These are phyloP conservation scores for Fusarium euwallaceae DNA, from an alignment of 2,329 filamentous ascomycete species.

Conservation along the genomic window DNA sequence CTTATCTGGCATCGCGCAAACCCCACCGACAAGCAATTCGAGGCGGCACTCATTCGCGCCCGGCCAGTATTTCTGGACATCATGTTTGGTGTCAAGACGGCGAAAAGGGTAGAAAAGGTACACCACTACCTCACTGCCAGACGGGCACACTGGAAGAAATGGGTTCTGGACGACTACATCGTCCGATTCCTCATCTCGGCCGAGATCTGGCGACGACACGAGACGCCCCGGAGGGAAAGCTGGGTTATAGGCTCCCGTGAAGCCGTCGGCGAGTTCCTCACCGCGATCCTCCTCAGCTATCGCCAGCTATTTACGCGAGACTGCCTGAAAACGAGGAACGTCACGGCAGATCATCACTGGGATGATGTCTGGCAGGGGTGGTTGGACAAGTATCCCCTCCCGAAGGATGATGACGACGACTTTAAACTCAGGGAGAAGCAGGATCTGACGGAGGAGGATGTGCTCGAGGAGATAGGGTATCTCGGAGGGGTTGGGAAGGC, in stretches of 20 bases:
- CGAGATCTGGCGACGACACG: slow-evolving; percentile 45
- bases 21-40: slow-evolving; percentile 11
- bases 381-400: slow-evolving; percentile 43
- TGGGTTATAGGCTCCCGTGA: slow-evolving; percentile 39
- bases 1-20: not conserved
- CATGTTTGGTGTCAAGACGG: slow-evolving; percentile 36
- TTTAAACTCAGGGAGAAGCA: slow-evolving; percentile 36
- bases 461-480: slow-evolving; percentile 44
- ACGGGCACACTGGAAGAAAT: not conserved
- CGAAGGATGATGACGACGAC: slow-evolving; percentile 5
- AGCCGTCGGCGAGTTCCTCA: slow-evolving; percentile 39
- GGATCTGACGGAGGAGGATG: slow-evolving; percentile 34
- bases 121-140: slow-evolving; percentile 25
- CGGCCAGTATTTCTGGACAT: slow-evolving; percentile 26
- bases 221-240: slow-evolving; percentile 27
- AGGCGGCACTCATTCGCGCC: slow-evolving; percentile 15
- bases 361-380: slow-evolving; percentile 49
- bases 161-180: slow-evolving; percentile 30
- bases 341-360: slow-evolving; percentile 26
- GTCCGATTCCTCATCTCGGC: slow-evolving; percentile 43
- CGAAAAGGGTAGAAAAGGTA: not conserved
- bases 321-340: not conserved
- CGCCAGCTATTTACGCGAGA: slow-evolving; percentile 34
- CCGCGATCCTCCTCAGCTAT: slow-evolving; percentile 41
- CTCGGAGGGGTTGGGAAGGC: slow-evolving; percentile 44